phyloP scores from a whole-genome alignment of 306 rosid species.

The Quercus aquifolioides region DNA sequence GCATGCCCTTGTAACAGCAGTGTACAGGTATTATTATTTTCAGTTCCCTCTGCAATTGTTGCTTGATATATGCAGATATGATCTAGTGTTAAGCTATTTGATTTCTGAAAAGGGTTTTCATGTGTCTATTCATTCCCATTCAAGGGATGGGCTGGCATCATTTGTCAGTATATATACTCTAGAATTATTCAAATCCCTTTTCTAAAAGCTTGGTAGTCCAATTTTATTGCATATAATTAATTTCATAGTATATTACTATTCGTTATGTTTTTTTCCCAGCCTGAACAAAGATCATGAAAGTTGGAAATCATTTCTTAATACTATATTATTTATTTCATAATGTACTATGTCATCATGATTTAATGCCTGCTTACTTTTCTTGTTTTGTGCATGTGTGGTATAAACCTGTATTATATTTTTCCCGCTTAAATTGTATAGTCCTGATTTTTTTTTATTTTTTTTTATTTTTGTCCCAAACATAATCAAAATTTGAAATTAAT shows the following conservation, averaged over 20 bases:
- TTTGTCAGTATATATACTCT: background rate
- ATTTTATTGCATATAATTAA: background rate
- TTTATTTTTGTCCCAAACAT: background rate
- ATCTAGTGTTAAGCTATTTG: background rate
- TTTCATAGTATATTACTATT: background rate
- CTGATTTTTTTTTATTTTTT: too few species aligned
- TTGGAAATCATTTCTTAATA: background rate
- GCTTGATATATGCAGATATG: slow-evolving; percentile 10
- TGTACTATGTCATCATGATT: too few species aligned
- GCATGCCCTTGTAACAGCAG: slow-evolving; percentile 66
- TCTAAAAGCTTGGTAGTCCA: background rate
- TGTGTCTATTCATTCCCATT: background rate
- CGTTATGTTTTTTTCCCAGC: background rate
- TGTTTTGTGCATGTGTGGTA: too few species aligned
- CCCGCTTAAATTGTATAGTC: too few species aligned
- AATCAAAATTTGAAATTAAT: background rate
- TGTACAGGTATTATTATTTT: slow-evolving; percentile 78
- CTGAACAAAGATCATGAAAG: background rate
- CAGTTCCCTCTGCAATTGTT: background rate
- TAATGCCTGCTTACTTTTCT: too few species aligned
- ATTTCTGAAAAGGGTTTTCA: background rate
- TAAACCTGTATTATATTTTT: too few species aligned
- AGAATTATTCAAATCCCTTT: background rate
- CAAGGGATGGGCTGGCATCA: background rate
- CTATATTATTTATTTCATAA: background rate